Evolutionary conservation across 2,329 filamentous ascomycete genomes (phyloP).

Genomic region (Colletotrichum cordylinicola): DNA sequence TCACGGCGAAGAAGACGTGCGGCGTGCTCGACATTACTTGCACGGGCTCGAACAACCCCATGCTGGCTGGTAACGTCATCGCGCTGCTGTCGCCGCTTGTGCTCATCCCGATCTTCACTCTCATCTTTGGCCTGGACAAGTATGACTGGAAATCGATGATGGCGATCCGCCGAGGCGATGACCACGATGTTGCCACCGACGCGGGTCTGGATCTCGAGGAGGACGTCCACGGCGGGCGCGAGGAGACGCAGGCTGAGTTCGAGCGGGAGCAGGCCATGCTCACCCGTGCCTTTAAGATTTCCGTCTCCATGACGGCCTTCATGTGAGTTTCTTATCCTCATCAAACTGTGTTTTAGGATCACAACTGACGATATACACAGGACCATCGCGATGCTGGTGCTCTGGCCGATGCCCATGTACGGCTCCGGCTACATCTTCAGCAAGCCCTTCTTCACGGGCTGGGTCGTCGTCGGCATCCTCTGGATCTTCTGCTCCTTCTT

Average conservation of each 20-base stretch:
- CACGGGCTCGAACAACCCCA: constrained; percentile 83
- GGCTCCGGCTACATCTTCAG: constrained; percentile 81
- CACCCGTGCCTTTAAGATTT: constrained; percentile 57
- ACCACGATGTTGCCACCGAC: constrained; percentile 70
- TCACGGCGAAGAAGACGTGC: constrained; percentile 73
- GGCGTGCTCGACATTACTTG: constrained; percentile 73
- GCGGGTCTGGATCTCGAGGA: constrained; percentile 72
- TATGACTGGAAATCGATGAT: constrained; percentile 91
- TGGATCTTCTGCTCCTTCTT: constrained; percentile 79
- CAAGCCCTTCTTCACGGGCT: constrained; percentile 83
- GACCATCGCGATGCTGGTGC: constrained; percentile 74
- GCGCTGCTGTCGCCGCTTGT: constrained; percentile 79
- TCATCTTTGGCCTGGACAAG: constrained; percentile 63
- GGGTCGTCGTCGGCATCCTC: constrained; percentile 77
- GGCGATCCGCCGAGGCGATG: constrained; percentile 78
- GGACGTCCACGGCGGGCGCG: constrained; percentile 51
- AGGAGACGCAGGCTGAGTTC: constrained; percentile 39
- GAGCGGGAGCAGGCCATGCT: constrained; percentile 55
- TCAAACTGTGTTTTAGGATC: accelerated
- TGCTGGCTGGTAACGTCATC: constrained; percentile 86
- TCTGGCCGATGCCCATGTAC: constrained; percentile 95
- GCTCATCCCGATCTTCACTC: constrained; percentile 78
- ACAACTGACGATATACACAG: background rate
- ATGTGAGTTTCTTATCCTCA: constrained; percentile 21
- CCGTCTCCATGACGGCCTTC: constrained; percentile 56